Base-by-base conservation (phyloP, 2,329 filamentous ascomycete species). In the Aspergillus intermedius region DNA sequence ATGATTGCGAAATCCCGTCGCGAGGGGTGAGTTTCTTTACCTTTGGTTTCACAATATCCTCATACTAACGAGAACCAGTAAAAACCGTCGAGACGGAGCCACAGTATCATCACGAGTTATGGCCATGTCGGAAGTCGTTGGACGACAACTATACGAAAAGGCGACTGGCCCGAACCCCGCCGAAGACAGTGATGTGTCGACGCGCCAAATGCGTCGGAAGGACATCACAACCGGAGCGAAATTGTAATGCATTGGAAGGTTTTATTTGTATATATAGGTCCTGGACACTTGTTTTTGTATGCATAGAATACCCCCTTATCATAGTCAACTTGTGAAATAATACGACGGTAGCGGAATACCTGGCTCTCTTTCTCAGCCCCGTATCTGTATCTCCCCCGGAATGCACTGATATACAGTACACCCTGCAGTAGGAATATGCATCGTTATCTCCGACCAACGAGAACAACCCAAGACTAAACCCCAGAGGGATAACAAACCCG, bases 51-150 rank as follows among this genome's bases (percentile, higher is more conserved):
- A 13, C 5, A n/a, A 25, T 21, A 23, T 7, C 30, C 5, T 17
- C 10, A 19, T 43, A 35, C 45, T 53, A 44, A 56, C 21, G 4
- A 8, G 7, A 34, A 30, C 13, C 45, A 74, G 70, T 7, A 98
- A 97, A 80, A 96, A 97, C 65, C 77, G 93, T 19, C 79, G 91
- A n/a, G 93, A 98, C 66, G 91, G 91, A 10, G 87, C 86, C 1
- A 95, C 90, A 0, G 91, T 97, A 3, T 87, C 85, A 58, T 87
- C 80, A 10, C 78, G 93, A 17, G 91, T 98, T 9, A 69, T 97
- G 34, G 74, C 77, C 5, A 76, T 97, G 57, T 85, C 87, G 7
- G 90, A 95, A 61, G 68, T 78, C 42, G 77, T 95, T 8, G 91
- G 89, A 0, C 69, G 74, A 46, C 76, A 77, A 50, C 66, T 97